Evolutionary conservation across 306 rosid genomes (phyloP).

Genomic region (Prosopis cineraria): DNA sequence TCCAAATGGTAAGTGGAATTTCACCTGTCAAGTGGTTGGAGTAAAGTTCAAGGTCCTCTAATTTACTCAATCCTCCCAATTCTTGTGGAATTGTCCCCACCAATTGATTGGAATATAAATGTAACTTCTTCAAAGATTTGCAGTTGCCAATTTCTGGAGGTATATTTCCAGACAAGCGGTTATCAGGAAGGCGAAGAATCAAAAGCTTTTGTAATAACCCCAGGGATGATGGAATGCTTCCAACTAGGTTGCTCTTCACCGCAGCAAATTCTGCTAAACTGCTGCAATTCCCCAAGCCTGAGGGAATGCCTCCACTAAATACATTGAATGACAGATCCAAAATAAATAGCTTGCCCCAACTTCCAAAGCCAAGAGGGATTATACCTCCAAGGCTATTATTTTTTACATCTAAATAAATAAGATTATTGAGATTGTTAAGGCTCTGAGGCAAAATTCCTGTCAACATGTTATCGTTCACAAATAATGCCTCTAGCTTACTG

Average conservation of each 20-base stretch:
- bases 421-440: not conserved
- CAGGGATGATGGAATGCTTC: not conserved
- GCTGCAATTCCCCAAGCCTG: not conserved
- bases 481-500: no score
- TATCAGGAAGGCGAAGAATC: not conserved
- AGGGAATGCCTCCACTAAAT: slow-evolving; percentile 2
- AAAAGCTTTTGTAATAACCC: not conserved
- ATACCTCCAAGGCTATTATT: not conserved
- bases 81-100: not conserved
- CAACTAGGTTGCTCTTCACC: not conserved
- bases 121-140: not conserved
- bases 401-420: not conserved
- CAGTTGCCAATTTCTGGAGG: not conserved
- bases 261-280: not conserved
- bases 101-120: not conserved
- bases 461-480: no score
- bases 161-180: not conserved
- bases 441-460: no score
- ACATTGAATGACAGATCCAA: not conserved
- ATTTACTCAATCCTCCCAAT: not conserved
- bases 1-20: not conserved
- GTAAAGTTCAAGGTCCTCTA: not conserved
- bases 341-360: not conserved
- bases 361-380: not conserved
- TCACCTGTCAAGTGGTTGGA: not conserved